A percentile compares a stretch with the other conserved stretches of the same genome.
phyloP scores from a whole-genome alignment of 441 rosid genomes.

The Mallotus japonicus region DNA sequence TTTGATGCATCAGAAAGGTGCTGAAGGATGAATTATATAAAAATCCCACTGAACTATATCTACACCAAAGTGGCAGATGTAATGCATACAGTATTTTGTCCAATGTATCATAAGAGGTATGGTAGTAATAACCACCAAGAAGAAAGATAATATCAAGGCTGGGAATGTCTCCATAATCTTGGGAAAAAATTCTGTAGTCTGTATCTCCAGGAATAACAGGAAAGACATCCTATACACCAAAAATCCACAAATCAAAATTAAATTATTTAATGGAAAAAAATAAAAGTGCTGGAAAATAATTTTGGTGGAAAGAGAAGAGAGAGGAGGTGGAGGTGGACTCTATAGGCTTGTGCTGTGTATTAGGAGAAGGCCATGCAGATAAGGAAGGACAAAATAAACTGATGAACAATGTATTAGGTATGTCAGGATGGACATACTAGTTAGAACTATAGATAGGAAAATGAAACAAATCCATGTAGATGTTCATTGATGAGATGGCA shows the following conservation, averaged over 20 bases:
- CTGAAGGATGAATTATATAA: slow-evolving; percentile 26
- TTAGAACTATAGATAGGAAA: background rate
- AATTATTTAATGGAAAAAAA: slow-evolving; percentile 15
- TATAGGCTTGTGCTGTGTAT: background rate
- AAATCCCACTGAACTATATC: slow-evolving; percentile 28
- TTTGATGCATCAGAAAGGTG: slow-evolving; percentile 37
- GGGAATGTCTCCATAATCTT: slow-evolving; percentile 90
- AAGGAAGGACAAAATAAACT: background rate
- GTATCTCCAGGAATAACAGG: slow-evolving; percentile 94
- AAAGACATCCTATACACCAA: slow-evolving; percentile 73
- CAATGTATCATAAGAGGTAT: slow-evolving; percentile 89
- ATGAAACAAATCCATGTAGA: background rate
- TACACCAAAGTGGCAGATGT: slow-evolving; percentile 61
- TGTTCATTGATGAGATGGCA: background rate
- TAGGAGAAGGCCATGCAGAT: background rate
- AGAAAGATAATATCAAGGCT: slow-evolving; percentile 98
- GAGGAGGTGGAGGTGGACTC: background rate
- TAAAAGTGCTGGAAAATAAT: background rate
- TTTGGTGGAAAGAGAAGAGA: background rate
- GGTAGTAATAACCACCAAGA: slow-evolving; percentile 96
- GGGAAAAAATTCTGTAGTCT: slow-evolving; percentile 89
- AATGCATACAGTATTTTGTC: slow-evolving; percentile 96
- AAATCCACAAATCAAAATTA: slow-evolving; percentile 12
- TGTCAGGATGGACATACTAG: background rate
- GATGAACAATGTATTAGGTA: background rate